Base-by-base conservation (phyloP, 208 protist species). In the Crithidia fasciculata region DNA sequence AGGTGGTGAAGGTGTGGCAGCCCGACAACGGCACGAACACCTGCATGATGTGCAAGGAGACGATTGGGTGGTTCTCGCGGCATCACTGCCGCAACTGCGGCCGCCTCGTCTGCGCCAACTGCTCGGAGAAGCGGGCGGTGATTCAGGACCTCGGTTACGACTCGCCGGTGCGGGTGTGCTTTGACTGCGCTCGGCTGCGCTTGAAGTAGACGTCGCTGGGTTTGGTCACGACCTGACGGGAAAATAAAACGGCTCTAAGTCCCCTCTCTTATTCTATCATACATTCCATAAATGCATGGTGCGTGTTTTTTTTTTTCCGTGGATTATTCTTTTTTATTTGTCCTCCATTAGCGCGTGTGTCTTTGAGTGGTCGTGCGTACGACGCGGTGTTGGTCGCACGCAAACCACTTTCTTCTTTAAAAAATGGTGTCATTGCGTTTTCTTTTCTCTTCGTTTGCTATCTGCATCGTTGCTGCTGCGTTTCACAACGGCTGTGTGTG, bases 71-170 rank as follows among this genome's bases (percentile, higher is more conserved):
- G 15, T 96, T 77, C 58, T 93, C 87, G n/a, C 81, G 92, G 16
- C 92, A 96, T 59, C 92, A 96, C 74, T 96, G 92, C 66, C 86
- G 92, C 28, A 89, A 80, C 78, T 96, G 92, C 54, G 92, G 92
- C 18, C 86, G 92, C 0, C 65, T 96, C 19, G 81, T 86, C 39
- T 96, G 92, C 70, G 82, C 76, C 19, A 64, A 78, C 63, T 96
- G 92, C 78, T 89, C 83, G 9, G 70, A 76, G 4, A 78, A 79
- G 49, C 74, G 74, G 15, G 92, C 85, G 2, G 56, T 88, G 47
- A 88, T 96, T 65, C 63, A 80, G 8, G 68, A 79, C 6, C 45
- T 96, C 4, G 92, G 92, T n/a, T 95, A 86, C 72, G 80, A 75
- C 19, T 61, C 15, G 15, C 72, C 87, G 2, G 85, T 88, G 57